phyloP scores from a whole-genome alignment of 371 early-diverging fungal species.

The Mucor lusitanicus region DNA sequence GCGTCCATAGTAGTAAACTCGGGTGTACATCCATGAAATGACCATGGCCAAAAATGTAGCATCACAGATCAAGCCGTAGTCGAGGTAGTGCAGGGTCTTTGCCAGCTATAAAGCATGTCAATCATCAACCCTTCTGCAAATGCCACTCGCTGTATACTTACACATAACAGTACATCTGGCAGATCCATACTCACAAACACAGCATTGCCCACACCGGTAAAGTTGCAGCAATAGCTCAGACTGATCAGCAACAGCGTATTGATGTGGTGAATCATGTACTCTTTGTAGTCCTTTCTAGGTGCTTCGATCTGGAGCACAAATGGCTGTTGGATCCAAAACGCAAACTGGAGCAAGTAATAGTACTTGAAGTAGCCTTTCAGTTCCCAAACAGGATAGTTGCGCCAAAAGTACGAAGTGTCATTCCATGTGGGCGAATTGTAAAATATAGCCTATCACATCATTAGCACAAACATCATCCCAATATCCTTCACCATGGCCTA shows the following conservation, averaged over 20 bases:
- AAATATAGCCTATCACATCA: conserved; percentile 7
- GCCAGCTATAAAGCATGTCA: conserved; percentile 54
- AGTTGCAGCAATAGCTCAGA: conserved; percentile 68
- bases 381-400: conserved; percentile 61
- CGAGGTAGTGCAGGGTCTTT: conserved; percentile 61
- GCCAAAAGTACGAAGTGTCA: conserved; percentile 66
- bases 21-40: conserved; percentile 74
- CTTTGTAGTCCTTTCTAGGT: conserved; percentile 73
- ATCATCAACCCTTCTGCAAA: too few species aligned
- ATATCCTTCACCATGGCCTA: too few species aligned
- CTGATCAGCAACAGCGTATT: conserved; percentile 70
- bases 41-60: conserved; percentile 63
- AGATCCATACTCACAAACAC: conserved; percentile 79
- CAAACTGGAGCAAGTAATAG: conserved; percentile 72
- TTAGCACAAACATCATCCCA: background rate
- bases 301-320: conserved; percentile 75
- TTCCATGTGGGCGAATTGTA: conserved; percentile 67
- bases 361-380: conserved; percentile 63
- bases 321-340: conserved; percentile 77
- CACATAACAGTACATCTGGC: conserved; percentile 73
- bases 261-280: conserved; percentile 70
- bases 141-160: conserved; percentile 47
- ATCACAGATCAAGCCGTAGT: conserved; percentile 55
- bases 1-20: conserved; percentile 61
- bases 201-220: conserved; percentile 77